These are phyloP conservation scores for Myxozyma monticola DNA, from an alignment of 805 yeast genomes.

Conservation along the genomic window DNA sequence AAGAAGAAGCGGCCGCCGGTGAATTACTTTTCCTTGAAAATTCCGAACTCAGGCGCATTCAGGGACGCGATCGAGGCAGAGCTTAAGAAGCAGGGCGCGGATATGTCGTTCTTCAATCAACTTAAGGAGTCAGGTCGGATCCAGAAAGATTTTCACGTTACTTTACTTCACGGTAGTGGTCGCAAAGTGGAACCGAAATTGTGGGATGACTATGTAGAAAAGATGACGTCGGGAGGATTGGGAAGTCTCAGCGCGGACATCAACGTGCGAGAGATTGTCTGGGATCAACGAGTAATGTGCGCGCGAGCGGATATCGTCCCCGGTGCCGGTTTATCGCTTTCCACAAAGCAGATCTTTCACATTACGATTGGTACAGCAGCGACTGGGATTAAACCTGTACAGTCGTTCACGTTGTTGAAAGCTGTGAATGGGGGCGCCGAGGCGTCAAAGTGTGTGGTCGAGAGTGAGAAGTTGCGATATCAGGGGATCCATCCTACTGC, in stretches of 20 bases:
- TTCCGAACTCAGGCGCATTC: conserved; percentile 9
- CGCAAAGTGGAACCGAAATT: conserved; percentile 5
- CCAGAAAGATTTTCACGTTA: conserved; percentile 64
- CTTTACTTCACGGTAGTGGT: conserved; percentile 52
- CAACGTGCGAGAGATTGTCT: neutral
- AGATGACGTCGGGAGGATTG: neutral
- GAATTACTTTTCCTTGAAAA: conserved; percentile 15
- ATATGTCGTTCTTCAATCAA: conserved; percentile 24
- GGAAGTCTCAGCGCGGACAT: conserved; percentile 10
- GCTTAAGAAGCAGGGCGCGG: conserved; percentile 17
- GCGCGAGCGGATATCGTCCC: conserved; percentile 47
- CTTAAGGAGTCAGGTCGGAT: conserved; percentile 40
- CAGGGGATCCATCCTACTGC: no score
- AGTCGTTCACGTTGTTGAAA: conserved; percentile 46
- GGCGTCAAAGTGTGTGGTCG: no score
- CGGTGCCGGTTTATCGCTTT: conserved; percentile 34
- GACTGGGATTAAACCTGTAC: conserved; percentile 49
- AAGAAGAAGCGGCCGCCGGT: neutral
- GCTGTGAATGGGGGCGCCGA: no score
- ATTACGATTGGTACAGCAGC: conserved; percentile 68
- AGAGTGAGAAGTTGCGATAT: no score
- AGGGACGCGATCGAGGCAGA: conserved; percentile 13
- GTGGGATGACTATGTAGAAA: conserved; percentile 25
- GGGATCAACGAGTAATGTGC: conserved; percentile 29
- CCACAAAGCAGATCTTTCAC: conserved; percentile 56